Evolutionary conservation across 768 basidiomycete genomes (phyloP), one percentile per base, ranked within the genome.

Genomic region (Tricholoma sp.): DNA sequence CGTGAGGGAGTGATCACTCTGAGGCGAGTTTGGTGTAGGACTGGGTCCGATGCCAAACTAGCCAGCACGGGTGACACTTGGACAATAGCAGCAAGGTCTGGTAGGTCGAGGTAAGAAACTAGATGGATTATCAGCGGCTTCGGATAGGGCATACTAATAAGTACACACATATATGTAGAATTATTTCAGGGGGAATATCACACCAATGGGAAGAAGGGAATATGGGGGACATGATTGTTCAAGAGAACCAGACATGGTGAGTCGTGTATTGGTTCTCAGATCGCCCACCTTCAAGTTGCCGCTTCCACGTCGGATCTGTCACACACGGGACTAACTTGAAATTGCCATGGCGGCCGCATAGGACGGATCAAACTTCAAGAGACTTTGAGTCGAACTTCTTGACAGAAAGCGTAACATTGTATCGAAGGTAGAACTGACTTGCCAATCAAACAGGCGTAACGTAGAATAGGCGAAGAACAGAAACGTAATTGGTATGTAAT

Each of bases 51-150:
- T 10, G 85, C 79, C 52, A 89, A 73, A 6, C 64, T 65, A 7
- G 77, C 76, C 6, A 89, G 73, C 21, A 67, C 58, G 24, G 76
- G 81, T 52, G 73, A 78, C 24, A 79, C 73, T 55, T 73, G 77
- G 7, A 80, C 76, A 39, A 88, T 66, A 1, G 75, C 64, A 49
- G 79, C 79, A 47, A 89, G 78, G 65, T 91, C 89, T 0, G 89
- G 88, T 5, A 89, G 69, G 69, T 90, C 89, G 55, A 91, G 75
- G 67, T 81, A 90, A 0, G 84, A 83, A 46, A 87, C 88, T 89
- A 19, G 47, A 43, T 49, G 46, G 19, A 51, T 18, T 18, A 32
- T 29, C 19, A 55, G 27, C 21, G 46, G 19, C 32, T 52, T 19
- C 9, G 53, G 31, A 56, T 4, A 43, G 3, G 41, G 18, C 21